Evolutionary conservation across 331 rosid genomes (phyloP), one percentile per base, ranked within the genome.

Genomic region (Saraca asoca): DNA sequence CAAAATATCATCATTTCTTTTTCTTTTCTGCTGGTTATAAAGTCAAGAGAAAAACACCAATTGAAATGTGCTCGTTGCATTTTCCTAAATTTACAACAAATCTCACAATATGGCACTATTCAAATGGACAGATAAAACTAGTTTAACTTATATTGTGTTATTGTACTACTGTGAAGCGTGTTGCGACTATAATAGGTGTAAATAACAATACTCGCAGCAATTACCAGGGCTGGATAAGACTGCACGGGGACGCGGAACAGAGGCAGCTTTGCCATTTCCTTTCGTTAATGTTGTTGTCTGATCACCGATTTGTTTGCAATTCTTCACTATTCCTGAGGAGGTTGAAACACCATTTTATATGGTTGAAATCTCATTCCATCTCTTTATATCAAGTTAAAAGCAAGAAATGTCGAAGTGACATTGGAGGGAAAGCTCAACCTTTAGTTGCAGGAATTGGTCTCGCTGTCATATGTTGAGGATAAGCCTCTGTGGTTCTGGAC

Each of bases 151-250:
- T n/a, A n/a, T n/a, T n/a, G n/a, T 24, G 31, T 24, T 24, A 24
- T 24, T 24, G 31, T 24, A 24, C 1, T 1, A 24, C 3, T 24
- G 31, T 24, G 31, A 24, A 24, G 3, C 31, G 1, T 24, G 31
- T 24, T n/a, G n/a, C 31, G 31, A 24, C 2, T 24, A 24, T 1
- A 39, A 39, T 10, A 6, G 43, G 11, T 2, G 43, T 11, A 12
- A 39, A 19, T 16, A 24, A 13, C 7, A 68, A 43, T 74, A 78
- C n/a, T n/a, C n/a, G n/a, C n/a, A n/a, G n/a, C n/a, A n/a, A n/a
- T n/a, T n/a, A 87, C 95, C 90, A 7, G 87, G 95, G 64, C 95
- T 87, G 9, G 91, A 87, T 62, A 87, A 62, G 42, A 87, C 83
- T 2, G 88, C 95, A 2, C 88, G 90, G 4, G 95, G 95, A 16